Evolutionary conservation across 2,329 filamentous ascomycete genomes (phyloP).

Genomic region (Fragosphaeria purpurea): DNA sequence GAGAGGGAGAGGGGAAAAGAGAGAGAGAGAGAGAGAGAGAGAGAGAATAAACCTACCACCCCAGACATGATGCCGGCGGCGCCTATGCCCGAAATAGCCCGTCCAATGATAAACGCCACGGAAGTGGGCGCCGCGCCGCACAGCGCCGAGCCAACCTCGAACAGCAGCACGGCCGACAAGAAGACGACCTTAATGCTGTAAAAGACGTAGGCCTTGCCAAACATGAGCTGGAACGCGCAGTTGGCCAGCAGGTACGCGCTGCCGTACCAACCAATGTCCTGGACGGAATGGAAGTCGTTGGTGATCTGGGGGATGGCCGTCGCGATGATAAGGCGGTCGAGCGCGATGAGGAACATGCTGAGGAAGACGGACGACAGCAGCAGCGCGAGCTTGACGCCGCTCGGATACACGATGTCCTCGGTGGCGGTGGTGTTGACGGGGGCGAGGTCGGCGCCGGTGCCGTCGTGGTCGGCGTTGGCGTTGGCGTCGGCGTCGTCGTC

Average conservation of each 20-base stretch:
- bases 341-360: conserved; percentile 28
- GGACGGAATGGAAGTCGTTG: conserved; percentile 6
- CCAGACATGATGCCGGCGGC: conserved; percentile 40
- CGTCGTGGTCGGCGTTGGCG: conserved; percentile 1
- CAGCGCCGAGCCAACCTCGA: conserved; percentile 45
- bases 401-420: conserved; percentile 23
- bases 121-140: conserved; percentile 39
- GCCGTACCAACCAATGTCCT: conserved; percentile 17
- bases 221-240: conserved; percentile 25
- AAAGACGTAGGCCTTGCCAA: conserved; percentile 38
- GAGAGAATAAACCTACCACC: conserved; percentile 1
- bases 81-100: conserved; percentile 43
- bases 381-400: conserved; percentile 21
- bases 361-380: conserved; percentile 25
- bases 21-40: not conserved
- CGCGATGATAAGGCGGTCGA: conserved; percentile 27
- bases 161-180: conserved; percentile 33
- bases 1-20: not conserved
- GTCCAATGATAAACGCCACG: conserved; percentile 42
- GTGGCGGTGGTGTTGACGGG: conserved; percentile 14
- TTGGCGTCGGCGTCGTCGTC: not conserved
- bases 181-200: conserved; percentile 31
- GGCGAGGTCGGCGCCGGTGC: conserved; percentile 8
- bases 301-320: conserved; percentile 25
- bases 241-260: conserved; percentile 16